phyloP scores from a whole-genome alignment of 1,139 yeast genomes.

The Zygoascus sp. region DNA sequence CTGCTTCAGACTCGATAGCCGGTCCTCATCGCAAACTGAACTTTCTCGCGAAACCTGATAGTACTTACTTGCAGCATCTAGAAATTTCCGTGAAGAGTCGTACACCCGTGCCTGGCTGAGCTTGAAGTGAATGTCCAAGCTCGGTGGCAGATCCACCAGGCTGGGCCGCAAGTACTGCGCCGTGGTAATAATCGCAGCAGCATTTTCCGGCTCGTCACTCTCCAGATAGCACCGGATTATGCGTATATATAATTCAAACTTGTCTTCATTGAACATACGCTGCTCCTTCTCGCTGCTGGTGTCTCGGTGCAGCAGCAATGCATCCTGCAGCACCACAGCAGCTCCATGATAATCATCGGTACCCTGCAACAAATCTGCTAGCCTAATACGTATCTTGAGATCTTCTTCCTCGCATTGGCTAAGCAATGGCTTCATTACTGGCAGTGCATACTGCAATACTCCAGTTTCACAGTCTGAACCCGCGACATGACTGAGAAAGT shows the following conservation, averaged over 20 bases:
- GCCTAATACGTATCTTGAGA: slow-evolving; percentile 24
- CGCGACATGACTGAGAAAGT: slow-evolving; percentile 14
- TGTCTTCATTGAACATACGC: slow-evolving; percentile 26
- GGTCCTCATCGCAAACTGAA: slow-evolving; percentile 30
- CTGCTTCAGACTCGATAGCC: slow-evolving; percentile 30
- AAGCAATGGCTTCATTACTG: slow-evolving; percentile 23
- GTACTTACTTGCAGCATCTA: slow-evolving; percentile 35
- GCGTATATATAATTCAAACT: slow-evolving; percentile 30
- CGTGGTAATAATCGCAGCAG: slow-evolving; percentile 31
- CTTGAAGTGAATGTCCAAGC: slow-evolving; percentile 29
- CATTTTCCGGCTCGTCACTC: slow-evolving; percentile 32
- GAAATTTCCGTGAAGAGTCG: slow-evolving; percentile 32
- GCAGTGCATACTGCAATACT: slow-evolving; percentile 15
- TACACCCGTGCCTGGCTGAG: slow-evolving; percentile 35
- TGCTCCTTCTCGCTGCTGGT: slow-evolving; percentile 20
- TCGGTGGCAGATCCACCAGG: slow-evolving; percentile 18
- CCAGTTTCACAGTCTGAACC: slow-evolving; percentile 5
- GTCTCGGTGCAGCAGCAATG: slow-evolving; percentile 16
- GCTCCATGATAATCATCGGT: slow-evolving; percentile 27
- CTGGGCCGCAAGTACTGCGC: slow-evolving; percentile 29
- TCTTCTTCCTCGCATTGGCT: slow-evolving; percentile 32
- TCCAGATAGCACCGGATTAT: slow-evolving; percentile 33
- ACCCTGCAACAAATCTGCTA: slow-evolving; percentile 30
- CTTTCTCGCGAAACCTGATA: slow-evolving; percentile 31
- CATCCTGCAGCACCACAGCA: slow-evolving; percentile 30